Evolutionary conservation across 257 asterid species (phyloP).

Genomic region (Solanum chilense): DNA sequence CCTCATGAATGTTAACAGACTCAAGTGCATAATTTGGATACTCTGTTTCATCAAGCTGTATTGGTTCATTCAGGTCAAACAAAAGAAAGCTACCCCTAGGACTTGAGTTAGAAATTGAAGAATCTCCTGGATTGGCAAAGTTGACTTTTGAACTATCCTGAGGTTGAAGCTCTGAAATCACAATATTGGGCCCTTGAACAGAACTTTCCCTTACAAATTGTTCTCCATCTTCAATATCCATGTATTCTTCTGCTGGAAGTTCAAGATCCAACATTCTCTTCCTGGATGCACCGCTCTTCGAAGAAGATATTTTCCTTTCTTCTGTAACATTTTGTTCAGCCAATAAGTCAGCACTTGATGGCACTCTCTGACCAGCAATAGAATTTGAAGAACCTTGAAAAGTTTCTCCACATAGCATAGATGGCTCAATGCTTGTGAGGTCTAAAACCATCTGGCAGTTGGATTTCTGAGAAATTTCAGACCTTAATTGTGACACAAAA

Average conservation of each 20-base stretch:
- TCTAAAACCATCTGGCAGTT: conserved; percentile 19
- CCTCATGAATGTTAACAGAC: conserved; percentile 7
- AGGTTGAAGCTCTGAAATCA: neutral
- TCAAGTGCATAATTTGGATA: conserved; percentile 15
- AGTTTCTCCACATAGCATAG: conserved; percentile 6
- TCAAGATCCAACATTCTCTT: conserved; percentile 37
- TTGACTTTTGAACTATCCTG: conserved; percentile 12
- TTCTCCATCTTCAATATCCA: conserved; percentile 24
- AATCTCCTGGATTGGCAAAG: conserved; percentile 13
- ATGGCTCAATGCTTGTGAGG: conserved; percentile 8
- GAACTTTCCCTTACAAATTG: conserved; percentile 9
- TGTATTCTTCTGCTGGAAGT: conserved; percentile 27
- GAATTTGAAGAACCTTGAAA: conserved; percentile 17
- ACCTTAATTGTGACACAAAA: conserved; percentile 12
- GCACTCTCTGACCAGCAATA: conserved; percentile 1
- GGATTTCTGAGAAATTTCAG: conserved; percentile 21
- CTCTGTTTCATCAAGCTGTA: conserved; percentile 25
- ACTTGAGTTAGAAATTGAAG: conserved; percentile 15
- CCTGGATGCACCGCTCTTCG: conserved; percentile 6
- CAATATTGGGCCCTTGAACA: conserved; percentile 14
- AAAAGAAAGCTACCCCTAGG: conserved; percentile 12
- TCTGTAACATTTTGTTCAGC: conserved; percentile 4
- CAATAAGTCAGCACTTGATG: conserved; percentile 1
- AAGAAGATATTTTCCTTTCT: conserved; percentile 10
- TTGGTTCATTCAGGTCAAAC: conserved; percentile 69